Base-by-base conservation (phyloP, 257 asterid genomes). In the Solanum sejunctum region DNA sequence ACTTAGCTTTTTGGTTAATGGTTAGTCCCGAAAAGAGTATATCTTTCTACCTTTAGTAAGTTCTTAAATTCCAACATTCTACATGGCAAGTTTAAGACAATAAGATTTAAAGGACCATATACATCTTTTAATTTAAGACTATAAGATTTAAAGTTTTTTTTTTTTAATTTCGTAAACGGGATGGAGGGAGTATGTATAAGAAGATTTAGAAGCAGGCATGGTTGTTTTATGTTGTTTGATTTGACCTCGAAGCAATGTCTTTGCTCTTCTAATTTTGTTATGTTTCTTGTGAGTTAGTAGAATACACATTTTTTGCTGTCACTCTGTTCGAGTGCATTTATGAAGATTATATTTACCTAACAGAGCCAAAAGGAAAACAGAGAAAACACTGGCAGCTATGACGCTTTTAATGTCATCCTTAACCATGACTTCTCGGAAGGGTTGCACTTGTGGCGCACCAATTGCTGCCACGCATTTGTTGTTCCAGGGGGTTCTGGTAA, bases 341-440 rank as follows among this genome's bases (percentile, higher is more conserved):
- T 1, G 47, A 51, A 77, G 82, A 26, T 9, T 51, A 16, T 16
- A 26, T 77, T 26, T 77, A 51, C 61, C 60, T 51, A 26, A 26
- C 11, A 77, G 82, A 77, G 64, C 63, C 82, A 63, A 77, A 78
- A 26, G 49, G 83, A 28, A 16, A 78, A 78, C 61, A 26, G 45
- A 26, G 64, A 84, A 84, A 87, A 86, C 41, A 39, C 49, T 3
- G 52, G 26, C 63, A 85, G 85, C 86, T 83, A 28, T 78, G 85
- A 88, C 45, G 78, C 85, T 45, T 20, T 61, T 69, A 94, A 95
- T 51, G 80, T 93, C 88, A 92, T 96, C 88, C 91, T 89, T 64
- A 96, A 94, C 92, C 95, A 93, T 85, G 93, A 93, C 86, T 96
- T 94, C 87, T 91, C 97, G 20, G 89, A 82, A 72, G 99, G 98